These are phyloP conservation scores for Colletotrichum eleusines DNA, from an alignment of 2,329 filamentous ascomycete species.

Conservation along the genomic window DNA sequence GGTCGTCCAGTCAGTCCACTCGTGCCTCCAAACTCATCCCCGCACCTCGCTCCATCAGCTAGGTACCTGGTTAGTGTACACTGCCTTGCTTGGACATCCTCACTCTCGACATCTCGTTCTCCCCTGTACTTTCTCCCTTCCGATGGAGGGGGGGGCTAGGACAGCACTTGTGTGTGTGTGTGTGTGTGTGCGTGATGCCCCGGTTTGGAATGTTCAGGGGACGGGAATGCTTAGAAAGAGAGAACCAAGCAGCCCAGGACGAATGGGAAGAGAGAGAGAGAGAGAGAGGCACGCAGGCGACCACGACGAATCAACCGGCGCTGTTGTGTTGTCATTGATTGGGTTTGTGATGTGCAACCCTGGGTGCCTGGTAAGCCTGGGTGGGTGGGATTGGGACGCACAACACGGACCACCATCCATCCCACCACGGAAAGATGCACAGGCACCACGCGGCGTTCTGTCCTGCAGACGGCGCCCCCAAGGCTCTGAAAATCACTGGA, in stretches of 20 bases:
- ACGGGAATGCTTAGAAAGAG: background rate
- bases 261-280: background rate
- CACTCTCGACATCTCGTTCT: background rate
- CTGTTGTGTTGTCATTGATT: background rate
- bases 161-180: too few relatives aligned
- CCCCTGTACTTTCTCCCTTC: conserved; percentile 16
- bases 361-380: background rate
- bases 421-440: conserved; percentile 8
- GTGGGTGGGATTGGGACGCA: background rate
- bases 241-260: background rate
- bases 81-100: background rate
- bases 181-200: too few relatives aligned
- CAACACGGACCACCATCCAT: conserved; percentile 30
- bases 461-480: background rate
- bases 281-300: background rate
- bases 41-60: too few relatives aligned
- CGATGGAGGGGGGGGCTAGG: conserved; percentile 5
- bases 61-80: too few relatives aligned
- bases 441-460: background rate
- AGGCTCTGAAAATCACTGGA: background rate
- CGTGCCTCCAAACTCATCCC: background rate
- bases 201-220: background rate
- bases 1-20: too few relatives aligned
- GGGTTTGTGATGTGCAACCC: background rate
- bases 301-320: background rate